Base-by-base conservation (phyloP, 2,329 filamentous ascomycete genomes). In the Leptographium lundbergii region DNA sequence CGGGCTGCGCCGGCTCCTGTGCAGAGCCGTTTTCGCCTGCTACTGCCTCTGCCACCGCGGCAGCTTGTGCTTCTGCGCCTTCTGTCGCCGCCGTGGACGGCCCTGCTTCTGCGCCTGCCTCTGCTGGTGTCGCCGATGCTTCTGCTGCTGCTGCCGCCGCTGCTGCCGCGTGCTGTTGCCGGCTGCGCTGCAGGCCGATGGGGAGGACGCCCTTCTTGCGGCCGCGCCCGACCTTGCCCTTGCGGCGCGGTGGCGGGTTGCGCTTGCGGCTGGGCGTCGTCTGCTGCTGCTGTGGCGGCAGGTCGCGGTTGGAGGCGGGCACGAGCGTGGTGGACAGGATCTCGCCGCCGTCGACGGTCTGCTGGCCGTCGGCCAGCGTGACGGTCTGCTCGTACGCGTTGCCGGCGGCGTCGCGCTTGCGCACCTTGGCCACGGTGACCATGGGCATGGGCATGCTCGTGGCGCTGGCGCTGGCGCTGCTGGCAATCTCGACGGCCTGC, bases 341-440 rank as follows among this genome's bases (percentile, higher is more conserved):
- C 68, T 96, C 91, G 59, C 90, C 90, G 63, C 92, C 88, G 1
- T 14, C 13, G 4, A 95, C 80, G 6, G 77, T 76, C 68, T 77
- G 76, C 68, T 94, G 88, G 0, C 90, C 91, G 60, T 92, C 88
- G 6, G 84, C 81, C 4, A 95, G 80, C 24, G 89, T 87, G 9
- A 94, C 84, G 66, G 95, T 89, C 70, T 94, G 90, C 2, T 92
- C 85, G 61, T 88, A 89, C 11, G 89, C 80, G 65, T 92, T 92
- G 27, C 91, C 91, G 1, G 84, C 82, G 5, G 86, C 85, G 68
- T 95, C 89, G 13, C 86, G 75, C 64, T 87, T 85, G 66, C 88
- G 84, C 57, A 96, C 88, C 25, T 87, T 94, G 0, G 88, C 89
- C 67, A 87, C 87, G 9, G 88, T 86, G 66, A 94, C 73, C 6